Conservation (phyloP, 192 early-diverging fungal species). For the Diversispora epigaea region DNA sequence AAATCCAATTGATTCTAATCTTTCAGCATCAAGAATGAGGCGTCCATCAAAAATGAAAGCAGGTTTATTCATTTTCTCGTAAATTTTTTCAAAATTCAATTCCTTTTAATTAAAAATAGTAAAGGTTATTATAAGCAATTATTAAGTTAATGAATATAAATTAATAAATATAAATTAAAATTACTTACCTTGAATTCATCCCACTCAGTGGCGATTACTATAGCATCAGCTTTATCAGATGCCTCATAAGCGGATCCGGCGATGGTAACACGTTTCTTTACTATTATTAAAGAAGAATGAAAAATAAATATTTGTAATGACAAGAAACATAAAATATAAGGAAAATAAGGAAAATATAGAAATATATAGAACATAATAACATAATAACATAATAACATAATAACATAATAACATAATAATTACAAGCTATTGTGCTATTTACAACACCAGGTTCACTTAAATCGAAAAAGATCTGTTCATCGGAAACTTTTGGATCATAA, state of each 20-base stretch:
- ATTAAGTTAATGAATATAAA: too few relatives aligned
- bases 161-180: background rate
- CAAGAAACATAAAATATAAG: constrained; percentile 11
- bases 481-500: constrained; percentile 89
- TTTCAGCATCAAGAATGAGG: constrained; percentile 66
- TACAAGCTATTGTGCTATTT: constrained; percentile 44
- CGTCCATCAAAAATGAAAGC: constrained; percentile 92
- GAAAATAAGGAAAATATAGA: background rate
- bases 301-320: background rate
- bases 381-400: too few relatives aligned
- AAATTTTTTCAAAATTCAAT: constrained; percentile 69
- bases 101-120: constrained; percentile 20
- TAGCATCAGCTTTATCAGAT: constrained; percentile 67
- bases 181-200: constrained; percentile 75
- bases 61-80: constrained; percentile 74
- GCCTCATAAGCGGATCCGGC: constrained; percentile 68
- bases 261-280: constrained; percentile 66
- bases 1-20: constrained; percentile 79
- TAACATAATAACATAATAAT: constrained; percentile 3
- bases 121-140: background rate
- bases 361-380: background rate
- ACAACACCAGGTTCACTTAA: constrained; percentile 58
- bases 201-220: constrained; percentile 88
- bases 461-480: constrained; percentile 68
- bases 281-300: constrained; percentile 33